Evolutionary conservation across 2,329 filamentous ascomycete genomes (phyloP), one percentile per base, ranked within the genome.

Genomic region (Colletotrichum tamarilloi): DNA sequence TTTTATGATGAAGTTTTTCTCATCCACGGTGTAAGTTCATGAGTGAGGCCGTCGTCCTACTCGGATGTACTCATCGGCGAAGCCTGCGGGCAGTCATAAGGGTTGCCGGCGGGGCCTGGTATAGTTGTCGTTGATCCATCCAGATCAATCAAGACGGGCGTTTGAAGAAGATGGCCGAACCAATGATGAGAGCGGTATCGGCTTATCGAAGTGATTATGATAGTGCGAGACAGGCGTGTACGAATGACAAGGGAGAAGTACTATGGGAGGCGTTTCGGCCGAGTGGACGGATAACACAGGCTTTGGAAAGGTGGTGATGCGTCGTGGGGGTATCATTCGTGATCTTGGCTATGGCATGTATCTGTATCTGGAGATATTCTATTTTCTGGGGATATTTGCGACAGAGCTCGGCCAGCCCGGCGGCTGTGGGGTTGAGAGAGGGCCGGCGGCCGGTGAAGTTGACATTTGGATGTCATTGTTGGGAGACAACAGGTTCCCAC

Each of bases 31-130:
- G 49, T 49, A 35, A 56, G 30, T 55, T 66, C 56, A 62, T 49
- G 59, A 26, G 60, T 28, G 66, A 30, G 67, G 56, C 67, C 55
- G 70, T 52, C 67, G 70, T 62, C 49, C 55, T 60, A 24, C 52
- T 35, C 19, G 19, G 55, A 60, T 42, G 56, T 57, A 32, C 46
- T 38, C 42, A 52, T 73, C 60, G 38, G 67, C 71, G 32, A 71
- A 66, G 71, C 71, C 71, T 73, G 53, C 71, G 71, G 70, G 71
- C 71, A 66, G 46, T 73, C 55, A 52, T 73, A 28, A 60, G 52
- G 60, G 67, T 71, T 55, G 71, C 71, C 71, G 71, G 60, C 71
- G 71, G 71, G 42, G 67, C n/a, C 49, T 49, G 24, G 52, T 28
- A 19, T 57, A 38, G 70, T 49, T 38, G 58, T 70, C 35, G 67